Conservation (phyloP, 352 stramenopile genomes). For the Phytophthora ohioensis region DNA sequence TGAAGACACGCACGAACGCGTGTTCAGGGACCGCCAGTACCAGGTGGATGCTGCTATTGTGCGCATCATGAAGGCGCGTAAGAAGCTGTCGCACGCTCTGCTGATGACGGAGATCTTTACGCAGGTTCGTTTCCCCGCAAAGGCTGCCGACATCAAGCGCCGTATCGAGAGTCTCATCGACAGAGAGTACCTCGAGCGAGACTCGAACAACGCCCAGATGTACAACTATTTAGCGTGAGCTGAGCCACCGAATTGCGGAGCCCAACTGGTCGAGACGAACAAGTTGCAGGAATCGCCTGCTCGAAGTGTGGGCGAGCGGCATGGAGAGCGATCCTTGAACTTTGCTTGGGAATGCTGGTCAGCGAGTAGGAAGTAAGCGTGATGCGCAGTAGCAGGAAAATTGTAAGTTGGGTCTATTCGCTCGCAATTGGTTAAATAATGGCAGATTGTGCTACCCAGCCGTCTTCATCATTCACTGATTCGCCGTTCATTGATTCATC, state of each 20-base stretch:
- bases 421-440: slow-evolving; percentile 42
- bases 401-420: slow-evolving; percentile 33
- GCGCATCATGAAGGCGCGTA: slow-evolving; percentile 99
- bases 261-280: slow-evolving; percentile 8
- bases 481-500: slow-evolving; percentile 32
- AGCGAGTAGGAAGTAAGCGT: slow-evolving; percentile 23
- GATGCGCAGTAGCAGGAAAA: slow-evolving; percentile 26
- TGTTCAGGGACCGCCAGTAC: slow-evolving; percentile 95
- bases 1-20: slow-evolving; percentile 93
- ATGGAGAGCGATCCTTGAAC: slow-evolving; percentile 29
- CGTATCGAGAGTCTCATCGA: slow-evolving; percentile 92
- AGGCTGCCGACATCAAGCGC: slow-evolving; percentile 87
- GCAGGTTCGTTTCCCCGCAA: slow-evolving; percentile 92
- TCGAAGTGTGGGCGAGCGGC: slow-evolving; percentile 23
- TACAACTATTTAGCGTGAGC: slow-evolving; percentile 89
- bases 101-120: slow-evolving; percentile 97
- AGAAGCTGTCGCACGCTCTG: slow-evolving; percentile 95
- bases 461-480: slow-evolving; percentile 23
- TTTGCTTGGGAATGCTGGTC: slow-evolving; percentile 22
- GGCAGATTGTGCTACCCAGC: slow-evolving; percentile 30
- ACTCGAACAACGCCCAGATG: slow-evolving; percentile 80
- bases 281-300: slow-evolving; percentile 15
- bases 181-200: slow-evolving; percentile 89
- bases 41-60: slow-evolving; percentile 97
- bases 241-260: slow-evolving; percentile 13